Evolutionary conservation across 768 basidiomycete genomes (phyloP).

Genomic region (Termitomyces eurrhizus): DNA sequence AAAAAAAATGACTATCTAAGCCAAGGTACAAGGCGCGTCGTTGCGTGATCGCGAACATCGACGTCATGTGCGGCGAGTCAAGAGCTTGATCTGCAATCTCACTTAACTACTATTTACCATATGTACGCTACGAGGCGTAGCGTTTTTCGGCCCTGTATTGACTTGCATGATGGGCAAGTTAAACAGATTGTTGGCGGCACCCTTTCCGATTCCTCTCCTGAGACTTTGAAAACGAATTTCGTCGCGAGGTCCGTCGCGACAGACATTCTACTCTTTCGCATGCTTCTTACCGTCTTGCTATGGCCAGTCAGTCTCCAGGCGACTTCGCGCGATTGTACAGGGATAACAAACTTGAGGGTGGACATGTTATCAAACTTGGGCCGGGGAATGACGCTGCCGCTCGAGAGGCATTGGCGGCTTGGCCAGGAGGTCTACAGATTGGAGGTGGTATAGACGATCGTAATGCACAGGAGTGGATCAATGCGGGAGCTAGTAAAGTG

Average conservation of each 20-base stretch:
- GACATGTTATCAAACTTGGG: constrained; percentile 96
- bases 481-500: constrained; percentile 87
- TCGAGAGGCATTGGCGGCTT: constrained; percentile 71
- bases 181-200: constrained; percentile 99
- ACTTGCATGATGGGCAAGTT: constrained; percentile 92
- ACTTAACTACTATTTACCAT: not conserved
- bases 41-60: constrained; percentile 1
- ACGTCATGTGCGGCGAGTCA: constrained; percentile 1
- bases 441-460: constrained; percentile 86
- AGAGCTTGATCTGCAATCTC: not conserved
- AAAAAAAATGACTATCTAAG: not conserved
- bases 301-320: constrained; percentile 65
- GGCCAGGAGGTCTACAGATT: constrained; percentile 86
- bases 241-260: constrained; percentile 65
- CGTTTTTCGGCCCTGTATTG: constrained; percentile 91
- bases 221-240: constrained; percentile 80
- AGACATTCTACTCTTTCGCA: constrained; percentile 11
- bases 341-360: constrained; percentile 66
- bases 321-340: constrained; percentile 82
- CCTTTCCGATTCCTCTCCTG: constrained; percentile 63
- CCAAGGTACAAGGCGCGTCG: not conserved
- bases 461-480: constrained; percentile 84
- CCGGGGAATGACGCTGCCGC: constrained; percentile 90
- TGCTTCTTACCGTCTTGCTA: not conserved
- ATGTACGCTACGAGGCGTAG: constrained; percentile 40